Percentiles rank a stretch among this genome's conserved stretches.
These are phyloP conservation scores for Cyclanthera cordifolia DNA, from an alignment of 306 rosid genomes.

Conservation along the genomic window DNA sequence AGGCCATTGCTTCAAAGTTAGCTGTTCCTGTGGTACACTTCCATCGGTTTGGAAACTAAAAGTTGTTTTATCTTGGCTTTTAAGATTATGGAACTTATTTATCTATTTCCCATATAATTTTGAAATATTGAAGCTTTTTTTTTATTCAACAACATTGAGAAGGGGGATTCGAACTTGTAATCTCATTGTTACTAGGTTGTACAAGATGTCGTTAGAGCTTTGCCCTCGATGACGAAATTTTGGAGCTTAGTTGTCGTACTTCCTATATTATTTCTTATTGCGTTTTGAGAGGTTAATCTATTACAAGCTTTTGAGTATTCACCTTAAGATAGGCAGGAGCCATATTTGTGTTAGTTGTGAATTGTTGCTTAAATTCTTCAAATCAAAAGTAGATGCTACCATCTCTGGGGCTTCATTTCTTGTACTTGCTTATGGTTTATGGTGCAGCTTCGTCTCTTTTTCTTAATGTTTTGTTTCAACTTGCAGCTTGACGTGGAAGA, in stretches of 20 bases:
- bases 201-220: no score
- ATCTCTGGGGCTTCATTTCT: not conserved
- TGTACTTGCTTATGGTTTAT: not conserved
- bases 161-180: no score
- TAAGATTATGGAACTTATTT: not conserved
- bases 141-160: no score
- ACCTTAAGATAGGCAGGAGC: not conserved
- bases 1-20: slow-evolving; percentile 62
- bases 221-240: no score
- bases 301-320: not conserved
- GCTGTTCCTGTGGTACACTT: slow-evolving; percentile 27
- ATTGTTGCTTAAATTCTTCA: not conserved
- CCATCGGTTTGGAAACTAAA: not conserved
- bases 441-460: not conserved
- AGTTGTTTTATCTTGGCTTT: not conserved
- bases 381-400: slow-evolving; percentile 1
- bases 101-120: not conserved
- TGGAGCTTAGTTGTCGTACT: not conserved
- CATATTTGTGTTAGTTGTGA: not conserved
- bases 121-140: no score
- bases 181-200: no score
- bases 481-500: slow-evolving; percentile 36
- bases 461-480: slow-evolving; percentile 19
- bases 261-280: not conserved
- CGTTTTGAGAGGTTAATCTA: not conserved